Conservation (phyloP, 352 stramenopile genomes). For the Pythium brachiatum region DNA sequence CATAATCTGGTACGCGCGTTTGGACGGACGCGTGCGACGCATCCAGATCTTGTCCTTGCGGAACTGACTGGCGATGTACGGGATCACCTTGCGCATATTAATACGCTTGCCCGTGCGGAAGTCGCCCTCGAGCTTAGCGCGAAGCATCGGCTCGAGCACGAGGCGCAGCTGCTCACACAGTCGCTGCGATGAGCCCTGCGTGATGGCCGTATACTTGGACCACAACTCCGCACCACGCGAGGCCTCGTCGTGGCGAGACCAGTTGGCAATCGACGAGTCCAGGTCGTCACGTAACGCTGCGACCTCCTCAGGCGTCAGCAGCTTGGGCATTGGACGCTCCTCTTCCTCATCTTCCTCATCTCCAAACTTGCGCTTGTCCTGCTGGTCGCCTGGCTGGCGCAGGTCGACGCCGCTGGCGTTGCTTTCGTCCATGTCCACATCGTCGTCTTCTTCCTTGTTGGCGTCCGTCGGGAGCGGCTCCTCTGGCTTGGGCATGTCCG, state of each 20-base stretch:
- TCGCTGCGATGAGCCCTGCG: conserved; percentile 88
- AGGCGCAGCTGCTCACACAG: conserved; percentile 98
- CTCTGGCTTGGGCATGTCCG: conserved; percentile 13
- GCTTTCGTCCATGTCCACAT: conserved; percentile 27
- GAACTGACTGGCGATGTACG: conserved; percentile 99
- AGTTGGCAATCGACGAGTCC: conserved; percentile 73
- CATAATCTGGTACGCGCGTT: conserved; percentile 98
- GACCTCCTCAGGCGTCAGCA: conserved; percentile 69
- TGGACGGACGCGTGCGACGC: conserved; percentile 96
- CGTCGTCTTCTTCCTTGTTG: conserved; percentile 13
- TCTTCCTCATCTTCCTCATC: conserved; percentile 36
- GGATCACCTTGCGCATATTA: conserved; percentile 99
- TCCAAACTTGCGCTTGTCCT: conserved; percentile 4
- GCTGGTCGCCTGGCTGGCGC: conserved; percentile 2
- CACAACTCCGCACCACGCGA: conserved; percentile 80
- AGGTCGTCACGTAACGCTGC: conserved; percentile 69
- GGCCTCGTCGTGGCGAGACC: conserved; percentile 43
- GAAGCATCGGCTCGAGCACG: conserved; percentile 97
- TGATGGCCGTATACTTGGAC: conserved; percentile 92
- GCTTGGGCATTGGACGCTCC: conserved; percentile 34
- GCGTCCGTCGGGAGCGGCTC: conserved; percentile 7
- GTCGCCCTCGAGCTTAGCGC: conserved; percentile 97
- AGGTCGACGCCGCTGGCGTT: conserved; percentile 12
- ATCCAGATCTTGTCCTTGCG: conserved; percentile 99
- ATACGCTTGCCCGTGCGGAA: conserved; percentile 99